Conservation (phyloP, 495 filamentous ascomycete species). For the Aspergillus olivimuriae region DNA sequence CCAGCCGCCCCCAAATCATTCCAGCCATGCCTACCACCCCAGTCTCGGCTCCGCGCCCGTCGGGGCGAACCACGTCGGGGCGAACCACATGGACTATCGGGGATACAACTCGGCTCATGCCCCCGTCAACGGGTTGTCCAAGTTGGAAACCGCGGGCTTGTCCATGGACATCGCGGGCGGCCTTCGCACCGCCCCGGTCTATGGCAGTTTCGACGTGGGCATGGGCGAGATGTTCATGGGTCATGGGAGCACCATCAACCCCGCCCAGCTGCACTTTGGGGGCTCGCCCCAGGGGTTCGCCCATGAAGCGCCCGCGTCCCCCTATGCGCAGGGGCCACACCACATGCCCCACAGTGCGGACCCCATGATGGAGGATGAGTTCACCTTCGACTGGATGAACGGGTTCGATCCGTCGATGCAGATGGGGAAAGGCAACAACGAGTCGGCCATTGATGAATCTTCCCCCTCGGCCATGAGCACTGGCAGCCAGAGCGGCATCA, state of each 20-base stretch:
- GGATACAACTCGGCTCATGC: constrained; percentile 62
- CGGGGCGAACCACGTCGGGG: no score
- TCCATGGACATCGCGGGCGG: constrained; percentile 56
- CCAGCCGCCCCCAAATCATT: constrained; percentile 39
- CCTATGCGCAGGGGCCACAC: constrained; percentile 60
- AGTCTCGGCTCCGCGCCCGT: constrained; percentile 62
- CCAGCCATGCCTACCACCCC: constrained; percentile 54
- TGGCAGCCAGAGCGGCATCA: constrained; percentile 84
- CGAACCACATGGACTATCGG: constrained; percentile 58
- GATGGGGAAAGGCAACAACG: constrained; percentile 59
- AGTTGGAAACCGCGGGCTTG: constrained; percentile 75
- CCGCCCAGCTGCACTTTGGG: constrained; percentile 88
- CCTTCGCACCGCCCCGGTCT: constrained; percentile 73
- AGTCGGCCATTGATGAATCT: constrained; percentile 81
- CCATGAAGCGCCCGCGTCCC: constrained; percentile 63
- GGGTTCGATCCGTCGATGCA: constrained; percentile 73
- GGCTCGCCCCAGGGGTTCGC: constrained; percentile 67
- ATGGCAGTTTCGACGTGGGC: constrained; percentile 60
- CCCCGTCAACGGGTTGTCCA: constrained; percentile 57
- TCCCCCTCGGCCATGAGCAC: constrained; percentile 94
- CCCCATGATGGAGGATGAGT: constrained; percentile 63
- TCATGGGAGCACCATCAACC: constrained; percentile 84
- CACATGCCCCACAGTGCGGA: constrained; percentile 46
- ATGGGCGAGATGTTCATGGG: constrained; percentile 72
- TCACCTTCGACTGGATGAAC: constrained; percentile 78